A percentile compares a stretch with the other conserved stretches of the same genome.
phyloP scores from a whole-genome alignment of 495 filamentous ascomycete genomes.

The Melanomma pulvis-pyrius region DNA sequence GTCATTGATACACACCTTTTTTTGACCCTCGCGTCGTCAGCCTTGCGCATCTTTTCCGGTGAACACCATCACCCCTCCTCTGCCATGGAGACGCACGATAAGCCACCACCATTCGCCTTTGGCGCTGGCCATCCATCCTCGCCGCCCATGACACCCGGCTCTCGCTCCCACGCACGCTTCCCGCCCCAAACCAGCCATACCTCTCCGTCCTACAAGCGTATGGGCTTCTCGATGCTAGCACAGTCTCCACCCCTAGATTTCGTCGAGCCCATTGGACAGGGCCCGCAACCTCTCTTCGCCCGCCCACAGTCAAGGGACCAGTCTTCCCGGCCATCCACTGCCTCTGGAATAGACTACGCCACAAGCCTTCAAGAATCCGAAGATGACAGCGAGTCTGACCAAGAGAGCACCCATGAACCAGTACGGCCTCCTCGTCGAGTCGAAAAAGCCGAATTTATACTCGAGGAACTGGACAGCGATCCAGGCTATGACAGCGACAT shows the following conservation, averaged over 20 bases:
- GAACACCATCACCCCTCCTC: conserved; percentile 17
- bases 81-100: conserved; percentile 29
- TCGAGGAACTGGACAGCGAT: conserved; percentile 44
- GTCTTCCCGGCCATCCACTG: conserved; percentile 36
- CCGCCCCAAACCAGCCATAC: conserved; percentile 39
- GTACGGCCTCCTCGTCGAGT: conserved; percentile 12
- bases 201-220: conserved; percentile 39
- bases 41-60: conserved; percentile 28
- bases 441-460: conserved; percentile 35
- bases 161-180: conserved; percentile 31
- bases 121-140: conserved; percentile 32
- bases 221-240: conserved; percentile 26
- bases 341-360: conserved; percentile 28
- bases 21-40: conserved; percentile 2
- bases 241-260: conserved; percentile 38
- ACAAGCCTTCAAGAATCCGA: conserved; percentile 31
- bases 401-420: conserved; percentile 24
- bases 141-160: conserved; percentile 38
- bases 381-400: conserved; percentile 30
- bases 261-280: conserved; percentile 37
- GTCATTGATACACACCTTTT: conserved; percentile 8
- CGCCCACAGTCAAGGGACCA: conserved; percentile 32
- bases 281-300: conserved; percentile 36
- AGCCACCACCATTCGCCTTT: conserved; percentile 20
- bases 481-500: conserved; percentile 41